Evolutionary conservation across 768 basidiomycete species (phyloP).

Genomic region (Tricholoma terreum): DNA sequence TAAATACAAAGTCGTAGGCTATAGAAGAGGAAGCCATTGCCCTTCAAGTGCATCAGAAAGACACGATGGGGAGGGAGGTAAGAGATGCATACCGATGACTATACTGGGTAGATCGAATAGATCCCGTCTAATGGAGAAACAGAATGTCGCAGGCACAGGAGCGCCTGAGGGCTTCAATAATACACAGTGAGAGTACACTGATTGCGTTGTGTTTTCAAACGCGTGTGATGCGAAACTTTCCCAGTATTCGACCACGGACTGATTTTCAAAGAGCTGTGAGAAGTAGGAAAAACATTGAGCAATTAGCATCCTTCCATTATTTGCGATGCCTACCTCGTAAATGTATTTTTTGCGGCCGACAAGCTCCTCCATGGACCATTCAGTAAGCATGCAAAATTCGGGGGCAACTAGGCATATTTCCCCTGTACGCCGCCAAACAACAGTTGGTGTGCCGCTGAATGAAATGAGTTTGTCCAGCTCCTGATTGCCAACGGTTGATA

Average conservation of each 20-base stretch:
- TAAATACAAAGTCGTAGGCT: conserved; percentile 25
- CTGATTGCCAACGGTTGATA: conserved; percentile 36
- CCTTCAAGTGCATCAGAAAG: conserved; percentile 40
- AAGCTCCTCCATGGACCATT: conserved; percentile 86
- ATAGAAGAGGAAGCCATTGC: conserved; percentile 85
- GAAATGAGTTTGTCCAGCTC: conserved; percentile 97
- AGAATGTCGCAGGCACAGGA: conserved; percentile 89
- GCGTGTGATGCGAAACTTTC: conserved; percentile 97
- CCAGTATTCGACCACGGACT: conserved; percentile 93
- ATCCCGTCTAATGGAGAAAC: conserved; percentile 93
- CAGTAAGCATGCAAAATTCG: conserved; percentile 93
- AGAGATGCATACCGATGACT: conserved; percentile 64
- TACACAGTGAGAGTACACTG: conserved; percentile 90
- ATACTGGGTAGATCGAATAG: conserved; percentile 87
- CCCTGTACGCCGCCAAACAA: conserved; percentile 96
- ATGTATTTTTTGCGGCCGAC: conserved; percentile 57
- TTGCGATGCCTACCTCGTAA: conserved; percentile 49
- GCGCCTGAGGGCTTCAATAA: conserved; percentile 81
- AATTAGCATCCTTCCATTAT: neutral
- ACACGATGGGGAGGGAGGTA: neutral
- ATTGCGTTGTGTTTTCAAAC: conserved; percentile 96
- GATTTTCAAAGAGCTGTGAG: conserved; percentile 87
- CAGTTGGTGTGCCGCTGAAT: conserved; percentile 95
- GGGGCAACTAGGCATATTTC: conserved; percentile 96
- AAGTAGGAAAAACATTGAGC: too few relatives aligned